These are phyloP conservation scores for Metschnikowia borealis DNA, from an alignment of 805 yeast species.

Conservation along the genomic window DNA sequence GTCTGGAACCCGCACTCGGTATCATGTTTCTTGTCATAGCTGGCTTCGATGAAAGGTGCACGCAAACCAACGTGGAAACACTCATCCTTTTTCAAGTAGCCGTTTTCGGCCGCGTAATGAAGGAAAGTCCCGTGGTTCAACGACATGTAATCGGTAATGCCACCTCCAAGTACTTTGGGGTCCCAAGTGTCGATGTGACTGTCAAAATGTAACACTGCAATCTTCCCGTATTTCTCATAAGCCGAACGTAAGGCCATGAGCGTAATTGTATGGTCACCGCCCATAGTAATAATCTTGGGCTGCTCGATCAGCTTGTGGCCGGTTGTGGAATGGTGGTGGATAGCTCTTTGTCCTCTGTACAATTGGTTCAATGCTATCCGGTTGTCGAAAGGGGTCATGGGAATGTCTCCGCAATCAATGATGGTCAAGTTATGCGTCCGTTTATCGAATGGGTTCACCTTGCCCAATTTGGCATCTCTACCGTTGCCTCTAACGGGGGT, in stretches of 20 bases:
- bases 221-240: slow-evolving; percentile 43
- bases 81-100: slow-evolving; percentile 46
- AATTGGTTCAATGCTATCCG: slow-evolving; percentile 59
- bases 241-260: slow-evolving; percentile 50
- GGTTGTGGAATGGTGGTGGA: slow-evolving; percentile 33
- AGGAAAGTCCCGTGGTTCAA: slow-evolving; percentile 68
- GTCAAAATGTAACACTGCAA: slow-evolving; percentile 61
- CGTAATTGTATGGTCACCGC: slow-evolving; percentile 60
- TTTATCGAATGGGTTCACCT: slow-evolving; percentile 51
- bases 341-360: slow-evolving; percentile 50
- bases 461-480: slow-evolving; percentile 32
- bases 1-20: slow-evolving; percentile 46
- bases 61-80: slow-evolving; percentile 62
- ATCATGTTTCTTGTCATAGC: slow-evolving; percentile 42
- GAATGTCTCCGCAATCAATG: slow-evolving; percentile 67
- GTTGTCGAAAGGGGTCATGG: slow-evolving; percentile 67
- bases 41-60: slow-evolving; percentile 52
- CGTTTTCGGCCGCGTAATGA: slow-evolving; percentile 67
- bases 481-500: slow-evolving; percentile 25
- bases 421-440: slow-evolving; percentile 29
- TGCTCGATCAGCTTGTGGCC: slow-evolving; percentile 16
- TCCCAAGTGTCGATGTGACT: slow-evolving; percentile 71
- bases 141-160: slow-evolving; percentile 52
- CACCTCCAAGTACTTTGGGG: slow-evolving; percentile 62
- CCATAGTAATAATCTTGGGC: slow-evolving; percentile 49